These are phyloP conservation scores for Xylaria castorea DNA, from an alignment of 495 filamentous ascomycete genomes.

Conservation along the genomic window DNA sequence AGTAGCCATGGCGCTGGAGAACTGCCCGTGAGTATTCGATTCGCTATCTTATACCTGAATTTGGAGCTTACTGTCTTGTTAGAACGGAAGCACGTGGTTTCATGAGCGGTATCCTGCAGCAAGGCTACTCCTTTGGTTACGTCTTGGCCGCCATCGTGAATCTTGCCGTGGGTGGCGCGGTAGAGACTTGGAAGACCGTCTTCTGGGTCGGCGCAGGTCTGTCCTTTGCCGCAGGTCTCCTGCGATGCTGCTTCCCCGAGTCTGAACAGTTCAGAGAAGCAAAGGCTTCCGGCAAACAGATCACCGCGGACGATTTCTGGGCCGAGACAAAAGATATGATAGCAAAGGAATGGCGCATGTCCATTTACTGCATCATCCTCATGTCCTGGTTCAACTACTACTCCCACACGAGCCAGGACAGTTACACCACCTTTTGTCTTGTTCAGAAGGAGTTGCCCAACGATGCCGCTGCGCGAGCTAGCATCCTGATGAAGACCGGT, in stretches of 20 bases:
- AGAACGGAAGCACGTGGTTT: conserved; percentile 67
- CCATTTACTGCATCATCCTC: conserved; percentile 71
- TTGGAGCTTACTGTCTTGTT: conserved; percentile 23
- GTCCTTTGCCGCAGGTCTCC: conserved; percentile 67
- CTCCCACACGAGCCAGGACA: conserved; percentile 67
- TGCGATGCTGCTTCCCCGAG: conserved; percentile 72
- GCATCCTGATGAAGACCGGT: conserved; percentile 75
- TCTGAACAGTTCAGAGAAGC: conserved; percentile 73
- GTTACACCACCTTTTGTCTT: conserved; percentile 78
- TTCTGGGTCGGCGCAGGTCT: conserved; percentile 70
- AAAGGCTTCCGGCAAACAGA: conserved; percentile 57
- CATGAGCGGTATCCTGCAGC: conserved; percentile 79
- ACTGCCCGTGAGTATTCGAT: conserved; percentile 61
- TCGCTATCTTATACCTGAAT: background rate
- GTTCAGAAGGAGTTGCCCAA: conserved; percentile 70
- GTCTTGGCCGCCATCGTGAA: conserved; percentile 75
- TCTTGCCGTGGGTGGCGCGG: conserved; percentile 64
- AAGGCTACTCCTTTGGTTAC: conserved; percentile 79
- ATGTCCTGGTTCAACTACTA: conserved; percentile 70
- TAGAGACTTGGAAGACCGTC: conserved; percentile 67
- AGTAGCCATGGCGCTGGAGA: conserved; percentile 81
- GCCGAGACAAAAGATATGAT: conserved; percentile 67
- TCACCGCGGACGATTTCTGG: conserved; percentile 63
- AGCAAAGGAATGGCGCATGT: conserved; percentile 71
- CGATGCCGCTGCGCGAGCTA: conserved; percentile 65